Evolutionary conservation across 2,329 filamentous ascomycete genomes (phyloP), one percentile per base, ranked within the genome.

Genomic region (Stenocarpella maydis): DNA sequence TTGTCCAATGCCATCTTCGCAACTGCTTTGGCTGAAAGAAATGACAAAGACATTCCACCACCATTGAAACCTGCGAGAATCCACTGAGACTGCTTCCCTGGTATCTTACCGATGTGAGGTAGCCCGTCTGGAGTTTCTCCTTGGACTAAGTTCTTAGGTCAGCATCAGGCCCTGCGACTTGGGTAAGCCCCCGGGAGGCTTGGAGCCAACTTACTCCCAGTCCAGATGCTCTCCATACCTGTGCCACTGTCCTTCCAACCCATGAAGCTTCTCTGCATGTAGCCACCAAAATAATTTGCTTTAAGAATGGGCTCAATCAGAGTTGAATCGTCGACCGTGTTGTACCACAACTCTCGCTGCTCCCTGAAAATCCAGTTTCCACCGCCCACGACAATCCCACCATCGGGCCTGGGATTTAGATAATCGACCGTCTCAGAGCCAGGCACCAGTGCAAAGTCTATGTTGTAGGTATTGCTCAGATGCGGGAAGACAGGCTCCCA

Each of bases 201-300:
- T n/a, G n/a, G n/a, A n/a, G n/a, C n/a, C n/a, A 6, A 66, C 67
- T 67, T 76, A 74, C 74, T 75, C 2, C 75, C 76, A 21, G 73
- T 74, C 75, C 75, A 77, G 1, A 73, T 72, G 14, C 60, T 63
- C 3, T 71, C 70, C 28, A 66, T 68, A 24, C 37, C 37, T 10
- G 63, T 67, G 4, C 72, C 74, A 37, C 74, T 70, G 24, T 76
- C 73, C 28, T 69, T 31, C 75, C 75, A 72, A 34, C 72, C 71
- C 41, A 70, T 67, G 67, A 74, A 74, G 55, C 60, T 69, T 17
- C 75, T 73, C 67, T 76, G 75, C 75, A 77, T 76, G 26, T 76
- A 76, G 14, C 74, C 74, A 17, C 76, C 73, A 55, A 75, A 77
- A 58, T 76, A 76, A 24, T 61, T 39, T 4, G 63, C 55, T 41